Percentiles rank a stretch among this genome's conserved stretches.
These are phyloP conservation scores for Perilla frutescens DNA, from an alignment of 257 asterid species.

Conservation along the genomic window DNA sequence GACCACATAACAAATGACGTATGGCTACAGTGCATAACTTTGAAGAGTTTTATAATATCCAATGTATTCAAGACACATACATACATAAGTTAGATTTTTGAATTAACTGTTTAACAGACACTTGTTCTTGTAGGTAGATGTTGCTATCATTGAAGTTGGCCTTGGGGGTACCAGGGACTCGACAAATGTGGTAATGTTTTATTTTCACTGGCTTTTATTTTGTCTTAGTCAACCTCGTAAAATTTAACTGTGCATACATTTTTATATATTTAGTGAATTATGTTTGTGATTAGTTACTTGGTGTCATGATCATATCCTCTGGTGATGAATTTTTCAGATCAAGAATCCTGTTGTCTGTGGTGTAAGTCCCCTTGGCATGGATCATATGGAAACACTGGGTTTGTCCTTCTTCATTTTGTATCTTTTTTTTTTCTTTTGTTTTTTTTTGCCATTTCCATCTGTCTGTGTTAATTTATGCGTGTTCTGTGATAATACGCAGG, in stretches of 20 bases:
- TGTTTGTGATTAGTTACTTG: conserved; percentile 20
- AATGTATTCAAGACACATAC: not conserved
- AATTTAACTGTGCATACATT: conserved; percentile 12
- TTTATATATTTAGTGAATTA: not conserved
- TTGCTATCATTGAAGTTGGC: conserved; percentile 94
- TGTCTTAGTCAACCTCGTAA: conserved; percentile 28
- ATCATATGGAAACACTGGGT: conserved; percentile 94
- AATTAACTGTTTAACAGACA: conserved; percentile 1
- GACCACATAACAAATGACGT: not conserved
- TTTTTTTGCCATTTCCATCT: conserved; percentile 17
- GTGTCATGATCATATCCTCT: conserved; percentile 25
- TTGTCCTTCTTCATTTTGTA: conserved; percentile 27
- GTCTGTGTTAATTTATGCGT: conserved; percentile 17
- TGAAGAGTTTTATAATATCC: not conserved
- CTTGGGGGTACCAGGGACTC: conserved; percentile 92
- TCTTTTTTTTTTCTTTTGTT: conserved; percentile 12
- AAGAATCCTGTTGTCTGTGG: conserved; percentile 91
- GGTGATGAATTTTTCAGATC: conserved; percentile 52
- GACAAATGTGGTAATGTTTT: conserved; percentile 80
- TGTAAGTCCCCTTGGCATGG: conserved; percentile 90
- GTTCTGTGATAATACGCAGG: conserved; percentile 41
- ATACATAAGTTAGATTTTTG: not conserved
- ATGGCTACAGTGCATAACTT: not conserved
- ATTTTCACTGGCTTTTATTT: not conserved
- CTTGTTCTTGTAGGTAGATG: conserved; percentile 75